Evolutionary conservation across 2,329 filamentous ascomycete genomes (phyloP), one percentile per base, ranked within the genome.

Genomic region (Bipolaris gigantea): DNA sequence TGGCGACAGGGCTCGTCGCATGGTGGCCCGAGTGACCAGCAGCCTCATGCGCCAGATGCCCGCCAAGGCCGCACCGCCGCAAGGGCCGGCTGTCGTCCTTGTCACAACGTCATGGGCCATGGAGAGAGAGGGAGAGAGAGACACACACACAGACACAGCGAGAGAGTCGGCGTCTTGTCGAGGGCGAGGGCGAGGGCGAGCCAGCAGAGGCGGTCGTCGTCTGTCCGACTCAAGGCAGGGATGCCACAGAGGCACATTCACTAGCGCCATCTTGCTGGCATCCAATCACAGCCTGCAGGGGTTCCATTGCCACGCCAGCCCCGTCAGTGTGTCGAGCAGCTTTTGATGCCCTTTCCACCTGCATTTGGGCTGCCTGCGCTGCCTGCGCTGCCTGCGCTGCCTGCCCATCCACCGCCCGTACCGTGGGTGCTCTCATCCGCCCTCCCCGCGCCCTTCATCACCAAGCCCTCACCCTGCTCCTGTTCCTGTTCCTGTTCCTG

Each of bases 1-100:
- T 62, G 60, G 61, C 63, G 61, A 62, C 57, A 60, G 62, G 21
- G 59, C 53, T 59, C 60, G 66, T 65, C 61, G 56, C 58, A 63
- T 61, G 61, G 64, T 70, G 57, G 62, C 64, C 65, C 60, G 61
- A 61, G 55, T 47, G 51, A 51, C 53, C 55, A 55, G 57, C 53
- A 52, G 50, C 60, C 56, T 61, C 42, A 56, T 63, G 65, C 60
- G 57, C 49, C 57, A 45, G 15, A 32, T 59, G 55, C 63, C 64
- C 61, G 61, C 62, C 62, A 62, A 56, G 59, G 61, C 48, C 48
- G 56, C 58, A 56, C 54, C 55, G 46, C 50, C 18, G 54, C 47
- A 47, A 39, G 53, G 51, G 53, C 59, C 48, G 53, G 48, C 39
- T 21, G 48, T 43, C 9, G 7, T 11, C 21, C 23, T 27, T 21